These are phyloP conservation scores for Pseudopithomyces maydicus DNA, from an alignment of 2,329 filamentous ascomycete genomes.

Conservation along the genomic window DNA sequence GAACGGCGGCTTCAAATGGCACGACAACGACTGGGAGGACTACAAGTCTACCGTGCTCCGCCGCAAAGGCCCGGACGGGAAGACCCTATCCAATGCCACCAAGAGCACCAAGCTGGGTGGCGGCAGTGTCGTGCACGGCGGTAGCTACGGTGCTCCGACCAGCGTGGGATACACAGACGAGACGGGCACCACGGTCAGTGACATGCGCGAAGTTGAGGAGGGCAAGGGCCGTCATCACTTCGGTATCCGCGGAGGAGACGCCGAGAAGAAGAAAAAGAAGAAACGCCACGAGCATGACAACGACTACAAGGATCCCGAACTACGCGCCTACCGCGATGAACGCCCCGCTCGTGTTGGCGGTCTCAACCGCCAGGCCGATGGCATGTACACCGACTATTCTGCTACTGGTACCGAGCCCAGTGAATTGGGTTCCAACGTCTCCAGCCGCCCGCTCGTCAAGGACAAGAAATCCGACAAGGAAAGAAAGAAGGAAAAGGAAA, in stretches of 20 bases:
- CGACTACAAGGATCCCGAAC: constrained; percentile 61
- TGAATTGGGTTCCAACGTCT: constrained; percentile 58
- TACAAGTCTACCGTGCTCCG: constrained; percentile 95
- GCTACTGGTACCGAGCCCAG: constrained; percentile 66
- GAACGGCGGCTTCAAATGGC: constrained; percentile 91
- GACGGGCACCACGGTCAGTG: constrained; percentile 51
- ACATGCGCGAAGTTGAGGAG: constrained; percentile 48
- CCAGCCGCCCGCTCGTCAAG: constrained; percentile 51
- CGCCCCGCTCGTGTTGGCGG: constrained; percentile 86
- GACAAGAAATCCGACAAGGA: constrained; percentile 43
- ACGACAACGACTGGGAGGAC: constrained; percentile 91
- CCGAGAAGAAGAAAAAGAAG: constrained; percentile 46
- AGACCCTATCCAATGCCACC: constrained; percentile 80
- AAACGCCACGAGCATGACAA: constrained; percentile 59
- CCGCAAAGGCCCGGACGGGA: constrained; percentile 87
- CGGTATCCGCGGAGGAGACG: constrained; percentile 48
- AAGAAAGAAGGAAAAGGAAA: constrained; percentile 46
- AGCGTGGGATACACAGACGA: constrained; percentile 52
- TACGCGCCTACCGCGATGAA: constrained; percentile 85
- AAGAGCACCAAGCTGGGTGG: constrained; percentile 84
- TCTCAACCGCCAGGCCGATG: constrained; percentile 81
- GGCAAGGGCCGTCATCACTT: constrained; percentile 47
- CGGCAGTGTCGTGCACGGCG: constrained; percentile 76
- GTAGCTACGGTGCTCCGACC: constrained; percentile 49
- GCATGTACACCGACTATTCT: constrained; percentile 78